These are phyloP conservation scores for Penicillium silybi DNA, from an alignment of 495 filamentous ascomycete genomes.

Conservation along the genomic window DNA sequence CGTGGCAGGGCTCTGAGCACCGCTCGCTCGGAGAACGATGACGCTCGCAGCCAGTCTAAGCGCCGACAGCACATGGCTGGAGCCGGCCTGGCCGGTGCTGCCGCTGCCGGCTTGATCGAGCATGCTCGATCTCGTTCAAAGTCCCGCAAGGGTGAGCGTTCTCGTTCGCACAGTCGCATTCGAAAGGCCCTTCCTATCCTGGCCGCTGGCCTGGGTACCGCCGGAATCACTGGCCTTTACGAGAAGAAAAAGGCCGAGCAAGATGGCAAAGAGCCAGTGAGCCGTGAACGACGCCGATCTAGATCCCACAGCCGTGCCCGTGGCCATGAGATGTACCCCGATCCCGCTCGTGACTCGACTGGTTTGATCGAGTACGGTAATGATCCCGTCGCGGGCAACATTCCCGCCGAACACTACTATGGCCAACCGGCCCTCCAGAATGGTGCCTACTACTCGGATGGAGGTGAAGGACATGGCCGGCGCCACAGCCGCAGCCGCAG, in stretches of 20 bases:
- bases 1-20: slow-evolving; percentile 48
- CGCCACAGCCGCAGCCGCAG: slow-evolving; percentile 24
- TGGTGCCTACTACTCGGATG: slow-evolving; percentile 40
- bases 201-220: slow-evolving; percentile 73
- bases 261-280: slow-evolving; percentile 44
- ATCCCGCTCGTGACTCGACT: slow-evolving; percentile 54
- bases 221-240: slow-evolving; percentile 75
- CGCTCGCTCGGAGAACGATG: slow-evolving; percentile 24
- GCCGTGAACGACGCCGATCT: slow-evolving; percentile 50
- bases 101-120: slow-evolving; percentile 71
- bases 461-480: slow-evolving; percentile 30
- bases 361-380: slow-evolving; percentile 81
- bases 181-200: slow-evolving; percentile 61
- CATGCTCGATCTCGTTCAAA: slow-evolving; percentile 70
- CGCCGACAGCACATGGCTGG: slow-evolving; percentile 68
- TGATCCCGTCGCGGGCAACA: slow-evolving; percentile 55
- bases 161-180: slow-evolving; percentile 57
- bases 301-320: slow-evolving; percentile 53
- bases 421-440: slow-evolving; percentile 40
- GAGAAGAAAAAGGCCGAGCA: slow-evolving; percentile 71
- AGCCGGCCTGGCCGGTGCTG: slow-evolving; percentile 74
- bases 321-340: slow-evolving; percentile 47
- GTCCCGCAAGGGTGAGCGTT: slow-evolving; percentile 46
- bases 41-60: slow-evolving; percentile 52
- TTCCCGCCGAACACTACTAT: slow-evolving; percentile 48